Percentiles rank a stretch among this genome's conserved stretches.
These are phyloP conservation scores for Salix suchowensis DNA, from an alignment of 345 rosid species.

Conservation along the genomic window DNA sequence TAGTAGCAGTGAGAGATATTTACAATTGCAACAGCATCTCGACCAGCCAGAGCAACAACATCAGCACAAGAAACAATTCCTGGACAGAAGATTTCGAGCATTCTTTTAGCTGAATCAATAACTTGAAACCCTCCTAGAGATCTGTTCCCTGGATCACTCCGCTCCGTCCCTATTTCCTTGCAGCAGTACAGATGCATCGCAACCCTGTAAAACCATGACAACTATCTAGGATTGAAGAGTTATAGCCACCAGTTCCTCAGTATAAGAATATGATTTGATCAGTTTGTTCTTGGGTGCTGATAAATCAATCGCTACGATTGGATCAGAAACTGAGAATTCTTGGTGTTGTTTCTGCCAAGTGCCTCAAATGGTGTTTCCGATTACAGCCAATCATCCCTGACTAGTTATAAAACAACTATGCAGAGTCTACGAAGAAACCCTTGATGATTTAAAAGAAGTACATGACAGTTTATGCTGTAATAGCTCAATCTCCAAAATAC, in stretches of 20 bases:
- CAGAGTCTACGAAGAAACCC: background rate
- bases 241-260: background rate
- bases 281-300: background rate
- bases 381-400: too few species aligned
- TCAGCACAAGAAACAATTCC: constrained; percentile 70
- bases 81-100: constrained; percentile 66
- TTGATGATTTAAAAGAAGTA: background rate
- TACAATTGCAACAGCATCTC: constrained; percentile 75
- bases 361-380: background rate
- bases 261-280: background rate
- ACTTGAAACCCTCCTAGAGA: constrained; percentile 76
- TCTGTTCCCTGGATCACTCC: constrained; percentile 67
- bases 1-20: background rate
- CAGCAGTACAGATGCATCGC: constrained; percentile 81
- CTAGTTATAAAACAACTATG: too few species aligned
- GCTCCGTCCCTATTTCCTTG: constrained; percentile 79
- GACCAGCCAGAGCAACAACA: constrained; percentile 62
- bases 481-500: background rate
- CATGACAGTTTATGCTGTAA: background rate
- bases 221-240: background rate
- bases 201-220: constrained; percentile 44
- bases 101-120: constrained; percentile 57
- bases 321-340: background rate
- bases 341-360: background rate
- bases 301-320: background rate